Evolutionary conservation across 2,329 filamentous ascomycete genomes (phyloP).

Genomic region (Neophaeococcomyces mojaviensis): DNA sequence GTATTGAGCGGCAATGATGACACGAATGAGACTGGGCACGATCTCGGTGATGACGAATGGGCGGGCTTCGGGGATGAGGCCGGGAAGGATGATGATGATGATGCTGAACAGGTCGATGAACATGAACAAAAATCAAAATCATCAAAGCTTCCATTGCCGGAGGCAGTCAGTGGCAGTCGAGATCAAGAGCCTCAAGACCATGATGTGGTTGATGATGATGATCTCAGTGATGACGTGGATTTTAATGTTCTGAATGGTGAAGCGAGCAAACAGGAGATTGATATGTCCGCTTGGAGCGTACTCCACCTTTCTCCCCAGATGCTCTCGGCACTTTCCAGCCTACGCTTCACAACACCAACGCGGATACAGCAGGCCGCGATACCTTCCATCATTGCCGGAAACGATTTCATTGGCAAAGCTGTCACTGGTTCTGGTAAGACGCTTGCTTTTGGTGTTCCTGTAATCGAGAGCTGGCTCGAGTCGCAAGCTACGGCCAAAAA

Average conservation of each 20-base stretch:
- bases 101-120: not conserved
- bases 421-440: slow-evolving; percentile 96
- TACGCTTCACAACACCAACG: slow-evolving; percentile 76
- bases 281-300: slow-evolving; percentile 67
- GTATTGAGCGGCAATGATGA: slow-evolving; percentile 18
- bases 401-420: slow-evolving; percentile 92
- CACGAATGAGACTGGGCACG: slow-evolving; percentile 25
- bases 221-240: slow-evolving; percentile 11
- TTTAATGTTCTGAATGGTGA: slow-evolving; percentile 27
- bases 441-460: slow-evolving; percentile 86
- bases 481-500: slow-evolving; percentile 4
- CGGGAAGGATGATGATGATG: not conserved
- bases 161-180: slow-evolving; percentile 22
- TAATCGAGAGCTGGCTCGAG: slow-evolving; percentile 74
- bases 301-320: slow-evolving; percentile 66
- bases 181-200: slow-evolving; percentile 24
- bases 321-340: slow-evolving; percentile 65
- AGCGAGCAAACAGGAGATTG: slow-evolving; percentile 50
- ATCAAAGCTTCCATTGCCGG: slow-evolving; percentile 11
- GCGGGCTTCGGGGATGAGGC: slow-evolving; percentile 56
- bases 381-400: slow-evolving; percentile 71
- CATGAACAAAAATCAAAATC: slow-evolving; percentile 15
- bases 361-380: slow-evolving; percentile 73
- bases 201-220: slow-evolving; percentile 16
- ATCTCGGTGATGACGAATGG: slow-evolving; percentile 49